Evolutionary conservation across 2,329 filamentous ascomycete species (phyloP).

Genomic region (Incumbomyces delicatus): DNA sequence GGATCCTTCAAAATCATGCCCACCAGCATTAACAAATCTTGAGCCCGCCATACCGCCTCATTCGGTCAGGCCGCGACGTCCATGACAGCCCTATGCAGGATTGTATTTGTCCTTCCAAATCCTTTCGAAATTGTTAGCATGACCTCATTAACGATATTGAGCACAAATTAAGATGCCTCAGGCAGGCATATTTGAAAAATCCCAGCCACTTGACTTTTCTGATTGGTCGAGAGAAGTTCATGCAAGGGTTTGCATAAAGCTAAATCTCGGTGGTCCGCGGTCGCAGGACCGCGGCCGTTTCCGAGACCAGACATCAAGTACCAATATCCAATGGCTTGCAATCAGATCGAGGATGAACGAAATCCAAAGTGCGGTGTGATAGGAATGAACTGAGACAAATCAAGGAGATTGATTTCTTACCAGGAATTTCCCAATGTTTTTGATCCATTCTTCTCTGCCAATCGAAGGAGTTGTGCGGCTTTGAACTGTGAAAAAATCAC

Average conservation of each 20-base stretch:
- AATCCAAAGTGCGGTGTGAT: slow-evolving; percentile 7
- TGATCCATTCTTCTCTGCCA: slow-evolving; percentile 78
- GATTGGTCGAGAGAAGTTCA: slow-evolving; percentile 1
- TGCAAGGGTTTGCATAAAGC: background rate
- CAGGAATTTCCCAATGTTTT: slow-evolving; percentile 92
- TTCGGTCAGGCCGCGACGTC: background rate
- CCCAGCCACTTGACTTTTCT: slow-evolving; percentile 2
- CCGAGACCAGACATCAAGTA: background rate
- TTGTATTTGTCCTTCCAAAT: slow-evolving; percentile 98
- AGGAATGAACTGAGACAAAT: slow-evolving; percentile 4
- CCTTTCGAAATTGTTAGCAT: slow-evolving; percentile 42
- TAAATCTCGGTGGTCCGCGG: slow-evolving; percentile 1
- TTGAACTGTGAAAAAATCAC: slow-evolving; percentile 47
- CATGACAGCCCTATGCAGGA: slow-evolving; percentile 30
- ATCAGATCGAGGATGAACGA: background rate
- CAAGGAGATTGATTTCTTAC: slow-evolving; percentile 47
- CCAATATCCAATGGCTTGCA: slow-evolving; percentile 1
- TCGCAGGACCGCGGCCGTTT: background rate
- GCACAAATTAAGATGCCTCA: background rate
- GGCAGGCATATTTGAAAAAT: background rate
- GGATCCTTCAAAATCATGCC: background rate
- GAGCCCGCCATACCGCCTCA: too few relatives aligned
- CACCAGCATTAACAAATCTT: too few relatives aligned
- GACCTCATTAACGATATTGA: background rate
- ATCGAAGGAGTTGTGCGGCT: slow-evolving; percentile 81